Percentiles rank a stretch among this genome's conserved stretches.
phyloP scores from a whole-genome alignment of 225 moss, liverwort and hornwort species.

The Marchantia paleacea region DNA sequence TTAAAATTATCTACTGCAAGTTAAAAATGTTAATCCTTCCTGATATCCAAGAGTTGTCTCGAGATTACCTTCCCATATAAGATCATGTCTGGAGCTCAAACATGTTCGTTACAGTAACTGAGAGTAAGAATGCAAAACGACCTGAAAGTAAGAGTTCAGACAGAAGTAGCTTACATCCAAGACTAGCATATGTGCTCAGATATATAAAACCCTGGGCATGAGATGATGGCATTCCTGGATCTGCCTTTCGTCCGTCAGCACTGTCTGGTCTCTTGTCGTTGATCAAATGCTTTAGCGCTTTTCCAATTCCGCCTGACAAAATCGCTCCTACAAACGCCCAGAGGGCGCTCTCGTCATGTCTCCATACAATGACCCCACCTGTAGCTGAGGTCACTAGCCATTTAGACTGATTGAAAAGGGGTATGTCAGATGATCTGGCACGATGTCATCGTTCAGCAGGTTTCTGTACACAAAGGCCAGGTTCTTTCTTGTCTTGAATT shows the following conservation, averaged over 20 bases:
- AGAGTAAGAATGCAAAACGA: too few species aligned
- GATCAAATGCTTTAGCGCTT: slow-evolving; percentile 38
- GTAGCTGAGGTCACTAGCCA: slow-evolving; percentile 24
- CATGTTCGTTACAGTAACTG: too few species aligned
- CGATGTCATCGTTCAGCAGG: background rate
- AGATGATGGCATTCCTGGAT: slow-evolving; percentile 56
- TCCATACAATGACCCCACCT: slow-evolving; percentile 26
- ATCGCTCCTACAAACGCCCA: slow-evolving; percentile 34
- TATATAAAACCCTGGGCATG: slow-evolving; percentile 44
- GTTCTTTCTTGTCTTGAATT: background rate
- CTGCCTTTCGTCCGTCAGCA: slow-evolving; percentile 37
- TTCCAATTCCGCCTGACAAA: slow-evolving; percentile 22
- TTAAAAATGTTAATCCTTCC: too few species aligned
- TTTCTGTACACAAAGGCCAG: background rate
- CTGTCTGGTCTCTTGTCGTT: slow-evolving; percentile 37
- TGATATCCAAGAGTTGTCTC: too few species aligned
- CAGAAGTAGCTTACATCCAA: slow-evolving; percentile 32
- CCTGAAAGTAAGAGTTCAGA: too few species aligned
- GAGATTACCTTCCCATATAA: too few species aligned
- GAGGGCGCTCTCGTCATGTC: slow-evolving; percentile 35
- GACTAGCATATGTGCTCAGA: slow-evolving; percentile 28
- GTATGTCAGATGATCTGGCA: background rate
- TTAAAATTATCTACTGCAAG: too few species aligned
- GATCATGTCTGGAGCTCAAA: too few species aligned
- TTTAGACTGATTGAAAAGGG: slow-evolving; percentile 35